Conservation (phyloP, 768 basidiomycete species). For the Kockovaella imperatae region DNA sequence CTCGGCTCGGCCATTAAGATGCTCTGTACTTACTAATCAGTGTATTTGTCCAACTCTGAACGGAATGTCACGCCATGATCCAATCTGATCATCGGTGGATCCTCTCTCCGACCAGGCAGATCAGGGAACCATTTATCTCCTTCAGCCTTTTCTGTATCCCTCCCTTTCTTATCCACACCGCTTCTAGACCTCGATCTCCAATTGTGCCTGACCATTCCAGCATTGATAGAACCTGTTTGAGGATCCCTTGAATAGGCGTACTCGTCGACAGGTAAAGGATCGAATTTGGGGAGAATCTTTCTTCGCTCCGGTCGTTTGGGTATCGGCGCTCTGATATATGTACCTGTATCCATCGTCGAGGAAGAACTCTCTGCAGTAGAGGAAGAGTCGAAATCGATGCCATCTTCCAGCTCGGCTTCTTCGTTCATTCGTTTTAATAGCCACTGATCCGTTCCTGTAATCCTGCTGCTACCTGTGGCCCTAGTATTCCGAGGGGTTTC, state of each 20-base stretch:
- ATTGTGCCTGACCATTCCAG: slow-evolving; percentile 50
- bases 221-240: no score
- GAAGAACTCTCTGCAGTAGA: neutral
- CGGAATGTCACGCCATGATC: slow-evolving; percentile 36
- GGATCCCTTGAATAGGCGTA: no score
- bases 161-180: slow-evolving; percentile 10
- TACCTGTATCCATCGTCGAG: neutral
- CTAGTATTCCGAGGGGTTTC: neutral
- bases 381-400: neutral
- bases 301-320: neutral
- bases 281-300: slow-evolving; percentile 47
- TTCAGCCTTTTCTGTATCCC: slow-evolving; percentile 5
- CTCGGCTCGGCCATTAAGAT: slow-evolving; percentile 47
- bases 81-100: slow-evolving; percentile 42
- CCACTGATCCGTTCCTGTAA: neutral
- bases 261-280: slow-evolving; percentile 12
- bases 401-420: neutral
- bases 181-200: slow-evolving; percentile 51
- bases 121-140: slow-evolving; percentile 8
- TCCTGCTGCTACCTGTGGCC: neutral
- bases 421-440: no score
- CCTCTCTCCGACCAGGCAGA: slow-evolving; percentile 45
- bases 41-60: slow-evolving; percentile 39
- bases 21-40: slow-evolving; percentile 36
- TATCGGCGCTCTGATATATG: neutral